Conservation (phyloP, 2,329 filamentous ascomycete species). For the Penicillium sp. region DNA sequence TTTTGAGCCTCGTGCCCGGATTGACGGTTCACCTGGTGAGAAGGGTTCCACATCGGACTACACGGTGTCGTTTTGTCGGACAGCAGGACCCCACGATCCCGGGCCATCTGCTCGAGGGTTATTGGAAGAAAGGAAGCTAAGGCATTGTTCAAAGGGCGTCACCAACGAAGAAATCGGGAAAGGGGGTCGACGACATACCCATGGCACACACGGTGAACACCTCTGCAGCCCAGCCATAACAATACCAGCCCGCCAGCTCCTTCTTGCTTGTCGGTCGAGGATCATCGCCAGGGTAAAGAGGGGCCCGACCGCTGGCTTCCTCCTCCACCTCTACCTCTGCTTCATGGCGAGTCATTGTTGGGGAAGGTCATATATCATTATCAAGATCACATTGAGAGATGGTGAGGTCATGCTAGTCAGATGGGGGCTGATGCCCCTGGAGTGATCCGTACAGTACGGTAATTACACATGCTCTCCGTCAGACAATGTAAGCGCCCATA, state of each 20-base stretch:
- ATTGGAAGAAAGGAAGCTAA: conserved; percentile 93
- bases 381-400: background rate
- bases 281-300: conserved; percentile 79
- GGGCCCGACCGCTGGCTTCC: conserved; percentile 28
- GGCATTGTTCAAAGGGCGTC: background rate
- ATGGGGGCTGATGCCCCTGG: background rate
- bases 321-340: conserved; percentile 9
- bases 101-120: conserved; percentile 85
- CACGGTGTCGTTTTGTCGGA: conserved; percentile 76
- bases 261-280: conserved; percentile 81
- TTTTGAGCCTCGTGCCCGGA: conserved; percentile 20
- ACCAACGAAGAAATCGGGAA: background rate
- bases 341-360: conserved; percentile 35
- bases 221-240: conserved; percentile 93
- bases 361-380: background rate
- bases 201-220: conserved; percentile 92
- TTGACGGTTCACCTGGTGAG: conserved; percentile 19
- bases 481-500: background rate
- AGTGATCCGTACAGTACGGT: background rate
- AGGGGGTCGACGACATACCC: conserved; percentile 45
- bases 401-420: conserved; percentile 19
- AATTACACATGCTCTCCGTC: background rate
- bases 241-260: conserved; percentile 92
- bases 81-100: conserved; percentile 85
- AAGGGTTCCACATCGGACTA: conserved; percentile 60